phyloP scores from a whole-genome alignment of 768 basidiomycete genomes.

The Russula sp. region DNA sequence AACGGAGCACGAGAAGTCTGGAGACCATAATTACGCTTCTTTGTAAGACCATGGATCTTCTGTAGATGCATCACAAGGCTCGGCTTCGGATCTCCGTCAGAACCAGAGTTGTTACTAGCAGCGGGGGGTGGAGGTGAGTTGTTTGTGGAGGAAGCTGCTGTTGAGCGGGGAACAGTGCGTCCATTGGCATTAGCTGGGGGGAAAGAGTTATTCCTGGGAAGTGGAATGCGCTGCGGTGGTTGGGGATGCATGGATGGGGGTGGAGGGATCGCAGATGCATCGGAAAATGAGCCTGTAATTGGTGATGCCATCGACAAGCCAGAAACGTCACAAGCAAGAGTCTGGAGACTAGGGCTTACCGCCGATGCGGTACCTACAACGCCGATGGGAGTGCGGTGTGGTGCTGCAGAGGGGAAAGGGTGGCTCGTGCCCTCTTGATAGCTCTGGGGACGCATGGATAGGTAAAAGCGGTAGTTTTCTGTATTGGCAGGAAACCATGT shows the following conservation, averaged over 20 bases:
- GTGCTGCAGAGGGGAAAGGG: not conserved
- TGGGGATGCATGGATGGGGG: not conserved
- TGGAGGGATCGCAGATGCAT: conserved; percentile 1
- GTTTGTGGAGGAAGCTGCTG: conserved; percentile 4
- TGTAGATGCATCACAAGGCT: conserved; percentile 21
- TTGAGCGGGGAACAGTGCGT: not conserved
- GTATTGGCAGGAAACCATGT: conserved; percentile 17
- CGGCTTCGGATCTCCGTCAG: conserved; percentile 9
- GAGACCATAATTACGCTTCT: conserved; percentile 21
- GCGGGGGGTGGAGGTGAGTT: conserved; percentile 9
- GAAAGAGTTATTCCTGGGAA: conserved; percentile 18
- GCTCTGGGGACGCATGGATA: conserved; percentile 12
- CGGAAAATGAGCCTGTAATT: conserved; percentile 7
- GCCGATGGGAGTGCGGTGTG: not conserved
- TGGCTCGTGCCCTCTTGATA: not conserved
- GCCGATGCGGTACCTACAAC: conserved; percentile 1
- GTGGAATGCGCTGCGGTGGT: conserved; percentile 13
- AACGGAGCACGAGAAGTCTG: conserved; percentile 17
- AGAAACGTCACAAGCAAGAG: conserved; percentile 6
- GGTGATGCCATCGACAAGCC: conserved; percentile 17
- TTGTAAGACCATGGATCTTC: conserved; percentile 22
- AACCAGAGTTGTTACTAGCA: not conserved
- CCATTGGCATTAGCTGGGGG: conserved; percentile 13
- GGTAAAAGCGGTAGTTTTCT: conserved; percentile 13
- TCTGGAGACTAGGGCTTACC: conserved; percentile 15